Percentiles rank a stretch among this genome's conserved stretches.
Evolutionary conservation across 257 asterid genomes (phyloP).

Genomic region (Capsicum pubescens): DNA sequence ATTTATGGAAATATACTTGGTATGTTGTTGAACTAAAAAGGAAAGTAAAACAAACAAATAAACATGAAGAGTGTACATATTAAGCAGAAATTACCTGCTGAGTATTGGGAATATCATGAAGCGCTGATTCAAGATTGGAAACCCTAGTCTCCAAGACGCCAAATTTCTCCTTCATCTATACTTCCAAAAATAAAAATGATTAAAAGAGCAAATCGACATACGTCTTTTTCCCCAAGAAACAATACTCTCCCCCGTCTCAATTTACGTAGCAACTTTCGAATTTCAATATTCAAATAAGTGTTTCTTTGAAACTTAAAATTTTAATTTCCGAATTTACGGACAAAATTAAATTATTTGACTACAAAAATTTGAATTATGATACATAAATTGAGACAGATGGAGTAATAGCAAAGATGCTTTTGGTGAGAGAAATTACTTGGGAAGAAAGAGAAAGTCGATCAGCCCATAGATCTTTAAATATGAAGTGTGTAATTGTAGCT

Average conservation of each 20-base stretch:
- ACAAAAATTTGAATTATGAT: too few relatives aligned
- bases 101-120: conserved; percentile 40
- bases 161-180: conserved; percentile 57
- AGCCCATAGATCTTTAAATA: conserved; percentile 59
- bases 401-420: background rate
- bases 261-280: too few relatives aligned
- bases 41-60: too few relatives aligned
- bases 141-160: conserved; percentile 58
- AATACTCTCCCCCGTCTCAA: too few relatives aligned
- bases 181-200: background rate
- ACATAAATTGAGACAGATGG: too few relatives aligned
- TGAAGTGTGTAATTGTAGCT: conserved; percentile 59
- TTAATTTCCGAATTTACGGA: too few relatives aligned
- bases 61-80: too few relatives aligned
- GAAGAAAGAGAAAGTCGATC: conserved; percentile 58
- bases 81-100: conserved; percentile 39
- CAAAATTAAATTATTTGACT: too few relatives aligned
- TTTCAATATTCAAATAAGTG: too few relatives aligned
- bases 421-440: conserved; percentile 43
- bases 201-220: background rate
- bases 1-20: too few relatives aligned
- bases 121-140: conserved; percentile 57
- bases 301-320: too few relatives aligned
- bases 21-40: too few relatives aligned
- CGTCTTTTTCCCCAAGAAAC: background rate